A percentile compares a stretch with the other conserved stretches of the same genome.
Conservation (phyloP, 768 basidiomycete genomes). For the Termitomyces sp. region DNA sequence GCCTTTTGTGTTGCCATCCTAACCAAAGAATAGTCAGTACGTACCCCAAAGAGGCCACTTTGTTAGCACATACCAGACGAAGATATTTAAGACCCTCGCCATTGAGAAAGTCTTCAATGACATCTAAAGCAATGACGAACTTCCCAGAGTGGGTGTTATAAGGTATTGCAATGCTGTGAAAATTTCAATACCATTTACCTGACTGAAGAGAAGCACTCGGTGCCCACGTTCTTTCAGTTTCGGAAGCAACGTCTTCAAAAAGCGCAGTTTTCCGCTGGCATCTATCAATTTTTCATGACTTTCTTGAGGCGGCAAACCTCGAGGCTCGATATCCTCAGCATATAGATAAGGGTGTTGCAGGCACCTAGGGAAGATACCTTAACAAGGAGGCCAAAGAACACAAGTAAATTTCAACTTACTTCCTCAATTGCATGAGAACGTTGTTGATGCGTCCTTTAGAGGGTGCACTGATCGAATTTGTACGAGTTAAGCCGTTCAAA, state of each 20-base stretch:
- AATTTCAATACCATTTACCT: constrained; percentile 43
- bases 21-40: neutral
- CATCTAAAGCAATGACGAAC: constrained; percentile 86
- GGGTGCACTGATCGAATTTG: constrained; percentile 26
- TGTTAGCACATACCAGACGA: constrained; percentile 54
- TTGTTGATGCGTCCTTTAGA: constrained; percentile 69
- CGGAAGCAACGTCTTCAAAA: constrained; percentile 75
- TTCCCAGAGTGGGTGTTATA: constrained; percentile 24
- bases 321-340: constrained; percentile 75
- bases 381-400: neutral
- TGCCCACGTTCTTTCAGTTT: constrained; percentile 84
- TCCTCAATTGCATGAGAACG: constrained; percentile 83
- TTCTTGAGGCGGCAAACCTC: constrained; percentile 49
- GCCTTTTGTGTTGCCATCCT: constrained; percentile 91
- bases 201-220: constrained; percentile 88
- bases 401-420: constrained; percentile 42
- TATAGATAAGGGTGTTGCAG: constrained; percentile 91
- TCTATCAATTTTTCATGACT: constrained; percentile 78
- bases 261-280: constrained; percentile 80
- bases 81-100: constrained; percentile 82
- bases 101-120: constrained; percentile 83
- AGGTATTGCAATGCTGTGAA: neutral
- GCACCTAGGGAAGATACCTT: constrained; percentile 46
- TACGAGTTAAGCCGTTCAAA: constrained; percentile 54
- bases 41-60: neutral